phyloP scores from a whole-genome alignment of 768 basidiomycete species.

The Rubroboletus pulcherrimus region DNA sequence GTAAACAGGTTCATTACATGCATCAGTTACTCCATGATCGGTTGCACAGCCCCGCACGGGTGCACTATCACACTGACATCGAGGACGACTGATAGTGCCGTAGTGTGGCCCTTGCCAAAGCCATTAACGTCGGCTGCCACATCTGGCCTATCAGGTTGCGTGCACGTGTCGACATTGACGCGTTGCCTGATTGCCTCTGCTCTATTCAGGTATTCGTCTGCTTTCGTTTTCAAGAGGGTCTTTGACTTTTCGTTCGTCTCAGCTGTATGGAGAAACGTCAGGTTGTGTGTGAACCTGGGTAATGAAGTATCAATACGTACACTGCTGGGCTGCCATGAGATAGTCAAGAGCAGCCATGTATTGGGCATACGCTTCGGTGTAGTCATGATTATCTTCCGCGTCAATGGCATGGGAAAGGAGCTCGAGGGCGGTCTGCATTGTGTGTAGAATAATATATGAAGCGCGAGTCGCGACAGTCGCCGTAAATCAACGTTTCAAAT shows the following conservation, averaged over 20 bases:
- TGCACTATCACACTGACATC: constrained; percentile 8
- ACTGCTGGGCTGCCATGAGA: constrained; percentile 94
- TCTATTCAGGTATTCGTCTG: constrained; percentile 18
- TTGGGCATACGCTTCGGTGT: constrained; percentile 86
- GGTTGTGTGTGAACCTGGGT: background rate
- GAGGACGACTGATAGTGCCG: constrained; percentile 12
- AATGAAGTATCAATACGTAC: constrained; percentile 35
- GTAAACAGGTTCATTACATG: background rate
- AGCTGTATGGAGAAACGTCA: background rate
- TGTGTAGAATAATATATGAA: background rate
- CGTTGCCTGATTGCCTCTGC: constrained; percentile 13
- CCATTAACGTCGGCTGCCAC: background rate
- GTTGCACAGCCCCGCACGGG: background rate
- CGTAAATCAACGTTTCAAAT: background rate
- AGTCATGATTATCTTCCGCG: constrained; percentile 85
- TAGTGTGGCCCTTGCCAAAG: background rate
- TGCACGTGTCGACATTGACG: background rate
- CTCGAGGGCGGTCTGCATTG: constrained; percentile 66
- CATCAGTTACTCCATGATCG: background rate
- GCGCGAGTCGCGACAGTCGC: background rate
- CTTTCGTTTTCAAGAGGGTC: constrained; percentile 12
- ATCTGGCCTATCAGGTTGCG: background rate
- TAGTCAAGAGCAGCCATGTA: constrained; percentile 95
- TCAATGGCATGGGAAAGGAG: constrained; percentile 88
- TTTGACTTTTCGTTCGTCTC: constrained; percentile 21